A percentile compares a stretch with the other conserved stretches of the same genome.
Conservation (phyloP, 2,329 filamentous ascomycete species). For the Trichoderma citrinoviride region DNA sequence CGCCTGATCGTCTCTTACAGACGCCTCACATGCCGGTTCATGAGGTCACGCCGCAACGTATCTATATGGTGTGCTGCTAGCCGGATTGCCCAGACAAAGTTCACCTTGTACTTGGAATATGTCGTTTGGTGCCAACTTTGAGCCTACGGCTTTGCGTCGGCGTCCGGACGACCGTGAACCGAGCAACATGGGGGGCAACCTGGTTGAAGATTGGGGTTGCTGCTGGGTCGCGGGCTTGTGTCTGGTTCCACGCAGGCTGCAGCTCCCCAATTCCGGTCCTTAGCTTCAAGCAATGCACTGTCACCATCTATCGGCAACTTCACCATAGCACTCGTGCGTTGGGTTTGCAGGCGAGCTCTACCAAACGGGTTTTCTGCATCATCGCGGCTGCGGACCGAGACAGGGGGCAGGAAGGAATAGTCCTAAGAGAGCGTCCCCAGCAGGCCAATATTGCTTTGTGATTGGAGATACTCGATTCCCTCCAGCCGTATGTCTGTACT, state of each 20-base stretch:
- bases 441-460: not conserved
- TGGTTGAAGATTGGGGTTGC: too few relatives aligned
- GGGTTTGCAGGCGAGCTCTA: not conserved
- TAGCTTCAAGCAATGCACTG: not conserved
- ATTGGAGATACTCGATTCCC: too few relatives aligned
- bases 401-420: not conserved
- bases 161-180: not conserved
- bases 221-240: not conserved
- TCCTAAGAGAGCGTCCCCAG: not conserved
- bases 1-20: not conserved
- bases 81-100: not conserved
- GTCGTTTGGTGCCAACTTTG: not conserved
- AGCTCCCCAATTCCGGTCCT: too few relatives aligned
- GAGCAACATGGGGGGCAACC: not conserved
- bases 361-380: constrained; percentile 15
- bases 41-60: not conserved
- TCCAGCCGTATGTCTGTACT: too few relatives aligned
- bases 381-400: not conserved
- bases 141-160: not conserved
- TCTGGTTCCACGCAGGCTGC: not conserved
- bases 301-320: constrained; percentile 1
- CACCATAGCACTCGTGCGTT: constrained; percentile 1
- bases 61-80: not conserved
- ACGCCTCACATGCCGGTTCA: not conserved
- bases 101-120: not conserved